Base-by-base conservation (phyloP, 2,329 filamentous ascomycete genomes). In the Trichoderma gracile region DNA sequence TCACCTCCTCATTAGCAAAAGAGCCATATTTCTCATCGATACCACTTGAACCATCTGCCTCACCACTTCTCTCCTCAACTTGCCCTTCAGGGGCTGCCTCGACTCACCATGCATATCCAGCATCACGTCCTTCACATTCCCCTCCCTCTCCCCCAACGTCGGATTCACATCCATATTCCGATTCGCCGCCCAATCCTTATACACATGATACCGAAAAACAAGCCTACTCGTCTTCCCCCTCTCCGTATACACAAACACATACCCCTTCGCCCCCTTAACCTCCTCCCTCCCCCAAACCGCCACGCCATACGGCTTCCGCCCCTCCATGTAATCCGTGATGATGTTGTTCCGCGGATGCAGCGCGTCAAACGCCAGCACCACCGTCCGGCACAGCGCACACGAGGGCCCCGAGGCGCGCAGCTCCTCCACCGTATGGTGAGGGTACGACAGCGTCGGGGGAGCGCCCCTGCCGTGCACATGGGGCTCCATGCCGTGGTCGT, bases 91-190 rank as follows among this genome's bases (percentile, higher is more conserved):
- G 6, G 9, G 2, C 10, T 15, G 12, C n/a, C 27, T 27, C 6
- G n/a, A 25, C 56, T 59, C 19, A 59, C 56, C 45, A 21, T 59
- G 56, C 45, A 59, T 59, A 25, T 59, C 56, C 12, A 59, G 21
- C 21, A 15, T 25, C 21, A 59, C 46, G 42, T 59, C 56, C 56
- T 50, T 59, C 30, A 59, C 56, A 7, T 59, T 59, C 14, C 56
- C 56, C 56, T 59, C 45, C 5, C 56, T 45, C 30, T 59, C 56
- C 5, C 56, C 56, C 9, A 59, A 8, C 15, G 4, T 59, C 12
- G 56, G 56, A 42, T 59, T 59, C 30, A 59, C 56, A 27, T 49
- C 56, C 56, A 59, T 59, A 21, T 50, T 59, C 56, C 56, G n/a
- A 19, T 59, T 59, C 21, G 56, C 56, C 19, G 56, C 56, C 56